Conservation (phyloP, 129 eudicot genomes). For the Cynara cardunculus region DNA sequence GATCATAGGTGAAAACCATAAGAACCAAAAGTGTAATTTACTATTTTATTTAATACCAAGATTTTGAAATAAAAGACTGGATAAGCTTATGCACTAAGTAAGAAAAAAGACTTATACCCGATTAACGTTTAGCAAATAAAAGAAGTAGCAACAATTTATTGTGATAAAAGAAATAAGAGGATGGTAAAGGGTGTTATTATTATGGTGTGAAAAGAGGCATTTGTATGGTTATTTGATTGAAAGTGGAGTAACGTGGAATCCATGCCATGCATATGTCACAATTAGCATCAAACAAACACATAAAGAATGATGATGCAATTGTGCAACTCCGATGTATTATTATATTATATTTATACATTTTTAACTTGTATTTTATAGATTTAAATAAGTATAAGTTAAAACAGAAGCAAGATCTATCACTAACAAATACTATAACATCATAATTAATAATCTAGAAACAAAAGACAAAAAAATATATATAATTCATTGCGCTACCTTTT, state of each 20-base stretch:
- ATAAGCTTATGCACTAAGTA: too few species aligned
- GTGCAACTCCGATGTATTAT: too few species aligned
- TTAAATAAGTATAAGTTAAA: neutral
- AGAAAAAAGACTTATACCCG: neutral
- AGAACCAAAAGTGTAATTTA: too few species aligned
- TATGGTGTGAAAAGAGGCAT: neutral
- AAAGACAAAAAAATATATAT: neutral
- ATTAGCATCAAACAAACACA: neutral
- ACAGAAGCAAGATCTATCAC: neutral
- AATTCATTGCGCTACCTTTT: neutral
- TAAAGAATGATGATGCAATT: neutral
- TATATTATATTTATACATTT: too few species aligned
- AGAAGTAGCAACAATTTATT: neutral
- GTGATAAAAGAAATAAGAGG: neutral
- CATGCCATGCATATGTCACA: neutral
- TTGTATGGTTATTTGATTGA: neutral
- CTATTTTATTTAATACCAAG: too few species aligned
- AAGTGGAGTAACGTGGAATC: neutral
- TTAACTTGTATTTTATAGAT: neutral
- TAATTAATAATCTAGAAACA: neutral
- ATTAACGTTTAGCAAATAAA: too few species aligned
- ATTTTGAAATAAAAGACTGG: too few species aligned
- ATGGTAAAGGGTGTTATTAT: too few species aligned
- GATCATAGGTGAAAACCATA: too few species aligned
- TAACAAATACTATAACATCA: too few species aligned